Base-by-base conservation (phyloP, 495 filamentous ascomycete species). In the Penicillium fimorum region DNA sequence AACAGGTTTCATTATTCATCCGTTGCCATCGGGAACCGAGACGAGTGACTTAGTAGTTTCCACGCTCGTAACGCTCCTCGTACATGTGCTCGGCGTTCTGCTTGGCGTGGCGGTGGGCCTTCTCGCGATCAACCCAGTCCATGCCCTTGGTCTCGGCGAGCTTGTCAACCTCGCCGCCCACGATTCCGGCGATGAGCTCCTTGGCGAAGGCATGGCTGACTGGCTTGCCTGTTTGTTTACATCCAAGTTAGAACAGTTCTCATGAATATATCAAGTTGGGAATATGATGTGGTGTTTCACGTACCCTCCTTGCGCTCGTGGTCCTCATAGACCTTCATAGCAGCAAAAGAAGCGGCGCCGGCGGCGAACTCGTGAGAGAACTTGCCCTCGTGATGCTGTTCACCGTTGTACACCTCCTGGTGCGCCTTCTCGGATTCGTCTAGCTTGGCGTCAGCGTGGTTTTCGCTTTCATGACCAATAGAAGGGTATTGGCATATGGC, bases 311-410 rank as follows among this genome's bases (percentile, higher is more conserved):
- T 78, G 67, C 87, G 85, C 75, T 90, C 85, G 55, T 84, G 75
- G 70, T 91, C 84, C 72, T 92, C 89, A 69, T 85, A 92, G 15
- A 84, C 73, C 79, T 91, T 90, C 81, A 94, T 87, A 55, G 82
- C 89, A 59, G 83, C 88, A 65, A 92, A 92, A 56, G 88, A 84
- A 47, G 88, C 89, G 45, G 83, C 90, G 47, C 88, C 88, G 64
- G 86, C 87, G 50, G 91, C 65, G 37, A 89, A 66, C 73, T 92
- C 88, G 71, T 92, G 89, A 59, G 81, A 82, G 66, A 90, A 72
- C 66, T 83, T 80, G 66, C 79, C 76, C 70, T 90, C 65, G 76
- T 88, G 52, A 24, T 54, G 79, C 47, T 74, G 52, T 50, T 73
- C 40, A 29, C 66, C 61, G 38, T 75, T 70, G 73, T 90, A 86